Base-by-base conservation (phyloP, 768 basidiomycete genomes). In the Mycena indigotica region DNA sequence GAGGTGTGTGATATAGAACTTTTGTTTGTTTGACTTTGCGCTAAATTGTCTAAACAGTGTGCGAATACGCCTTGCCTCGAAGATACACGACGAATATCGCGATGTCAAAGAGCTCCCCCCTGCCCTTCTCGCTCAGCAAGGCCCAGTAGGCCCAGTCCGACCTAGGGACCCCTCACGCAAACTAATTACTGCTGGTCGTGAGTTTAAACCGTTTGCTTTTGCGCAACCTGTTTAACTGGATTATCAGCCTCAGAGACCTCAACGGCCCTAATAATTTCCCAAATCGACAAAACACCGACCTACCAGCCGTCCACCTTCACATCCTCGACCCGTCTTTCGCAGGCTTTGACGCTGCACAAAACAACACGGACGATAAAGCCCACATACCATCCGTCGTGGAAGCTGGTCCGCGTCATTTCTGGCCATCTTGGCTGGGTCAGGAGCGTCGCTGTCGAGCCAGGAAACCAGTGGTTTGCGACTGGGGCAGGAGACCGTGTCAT, bases 361-460 rank as follows among this genome's bases (percentile, higher is more conserved):
- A 95, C 95, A 28, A 91, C 89, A 3, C 85, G 95, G 29, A 94
- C 91, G 6, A 84, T 98, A 68, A 97, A 98, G 72, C 97, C 97
- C 5, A 91, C 89, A 13, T 98, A 94, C 69, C 97, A 99, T 66
- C 84, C 97, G 5, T 90, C 87, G 62, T 98, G 96, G 97, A 97
- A 97, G 72, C 87, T 99, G 50, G 80, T 87, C 61, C 89, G 96
- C 49, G 97, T 99, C 65, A 98, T 99, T 57, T 97, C 95, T 1
- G 97, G 97, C 0, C 96, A 99, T 74, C 73, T 99, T 59, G 97
- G 97, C 10, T 99, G 97, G 97, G 96, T 99, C 16, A 85, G 97
- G 55, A 89, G 90, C 66, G 90, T 92, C 16, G 94, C 97, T 2
- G 94, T 99, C 32, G 97, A 98, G 73, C 96, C 96, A 10, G 97